These are phyloP conservation scores for Rhododendron griersonianum DNA, from an alignment of 148 eudicot species.

Conservation along the genomic window DNA sequence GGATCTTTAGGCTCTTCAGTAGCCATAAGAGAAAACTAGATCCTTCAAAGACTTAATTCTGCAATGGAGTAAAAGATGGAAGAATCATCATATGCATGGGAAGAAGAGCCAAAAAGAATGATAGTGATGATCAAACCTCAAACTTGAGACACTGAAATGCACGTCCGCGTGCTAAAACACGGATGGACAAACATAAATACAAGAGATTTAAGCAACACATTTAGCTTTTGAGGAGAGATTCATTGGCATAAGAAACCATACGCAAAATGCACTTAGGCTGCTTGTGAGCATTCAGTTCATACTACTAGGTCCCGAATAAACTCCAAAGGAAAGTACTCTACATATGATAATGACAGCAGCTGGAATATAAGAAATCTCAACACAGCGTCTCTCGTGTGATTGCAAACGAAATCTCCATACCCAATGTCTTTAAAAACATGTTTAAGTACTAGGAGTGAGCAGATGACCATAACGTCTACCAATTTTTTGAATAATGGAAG, in stretches of 20 bases:
- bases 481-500: not conserved
- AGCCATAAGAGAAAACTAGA: constrained; percentile 25
- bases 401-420: not conserved
- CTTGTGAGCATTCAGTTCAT: not conserved
- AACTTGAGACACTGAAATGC: not conserved
- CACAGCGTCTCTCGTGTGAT: not conserved
- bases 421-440: not conserved
- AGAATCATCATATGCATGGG: not conserved
- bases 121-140: not conserved
- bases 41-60: not conserved
- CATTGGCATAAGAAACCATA: not conserved
- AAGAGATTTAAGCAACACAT: not conserved
- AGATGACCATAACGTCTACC: not conserved
- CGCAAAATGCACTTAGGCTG: not conserved
- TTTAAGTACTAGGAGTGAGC: not conserved
- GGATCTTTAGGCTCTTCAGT: constrained; percentile 49
- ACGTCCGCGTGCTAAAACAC: not conserved
- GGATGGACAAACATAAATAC: not conserved
- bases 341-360: not conserved
- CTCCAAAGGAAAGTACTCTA: not conserved
- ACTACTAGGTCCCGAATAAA: not conserved
- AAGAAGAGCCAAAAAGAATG: not conserved
- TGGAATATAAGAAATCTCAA: not conserved
- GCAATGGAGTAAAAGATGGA: not conserved
- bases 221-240: not conserved